These are phyloP conservation scores for Jackrogersella minutella DNA, from an alignment of 495 filamentous ascomycete species.

Conservation along the genomic window DNA sequence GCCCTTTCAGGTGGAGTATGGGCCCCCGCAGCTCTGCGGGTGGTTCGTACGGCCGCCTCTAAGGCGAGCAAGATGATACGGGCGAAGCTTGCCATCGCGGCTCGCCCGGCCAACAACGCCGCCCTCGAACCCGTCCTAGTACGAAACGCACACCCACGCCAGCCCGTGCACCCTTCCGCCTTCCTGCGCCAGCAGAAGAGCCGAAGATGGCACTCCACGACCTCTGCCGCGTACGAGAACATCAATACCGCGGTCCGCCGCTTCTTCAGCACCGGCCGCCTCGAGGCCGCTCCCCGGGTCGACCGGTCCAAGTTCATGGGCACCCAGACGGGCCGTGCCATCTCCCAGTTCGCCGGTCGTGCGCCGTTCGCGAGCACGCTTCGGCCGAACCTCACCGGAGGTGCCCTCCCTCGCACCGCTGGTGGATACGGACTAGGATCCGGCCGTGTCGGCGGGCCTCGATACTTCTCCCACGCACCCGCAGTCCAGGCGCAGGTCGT, in stretches of 20 bases:
- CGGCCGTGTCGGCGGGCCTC: conserved; percentile 73
- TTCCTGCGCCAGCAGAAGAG: conserved; percentile 75
- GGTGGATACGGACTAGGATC: conserved; percentile 81
- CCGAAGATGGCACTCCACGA: conserved; percentile 74
- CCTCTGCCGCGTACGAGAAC: conserved; percentile 56
- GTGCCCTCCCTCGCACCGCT: conserved; percentile 81
- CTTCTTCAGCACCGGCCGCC: conserved; percentile 65
- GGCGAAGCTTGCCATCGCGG: conserved; percentile 65
- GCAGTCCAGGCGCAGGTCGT: conserved; percentile 87
- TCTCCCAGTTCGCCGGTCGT: conserved; percentile 71
- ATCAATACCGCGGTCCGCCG: conserved; percentile 64
- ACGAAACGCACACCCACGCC: conserved; percentile 62
- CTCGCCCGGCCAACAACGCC: conserved; percentile 51
- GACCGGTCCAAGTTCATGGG: conserved; percentile 71
- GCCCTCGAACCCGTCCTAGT: conserved; percentile 60
- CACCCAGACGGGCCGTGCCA: conserved; percentile 70
- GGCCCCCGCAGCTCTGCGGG: conserved; percentile 74
- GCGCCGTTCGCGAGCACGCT: conserved; percentile 91
- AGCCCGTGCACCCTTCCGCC: conserved; percentile 76
- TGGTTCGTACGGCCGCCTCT: conserved; percentile 71
- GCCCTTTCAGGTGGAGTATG: conserved; percentile 72
- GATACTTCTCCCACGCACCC: conserved; percentile 90
- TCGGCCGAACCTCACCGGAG: conserved; percentile 90
- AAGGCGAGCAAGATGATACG: conserved; percentile 69
- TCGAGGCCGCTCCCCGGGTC: conserved; percentile 56